Conservation (phyloP, 768 basidiomycete genomes). For the Tricholoma flavovirens region DNA sequence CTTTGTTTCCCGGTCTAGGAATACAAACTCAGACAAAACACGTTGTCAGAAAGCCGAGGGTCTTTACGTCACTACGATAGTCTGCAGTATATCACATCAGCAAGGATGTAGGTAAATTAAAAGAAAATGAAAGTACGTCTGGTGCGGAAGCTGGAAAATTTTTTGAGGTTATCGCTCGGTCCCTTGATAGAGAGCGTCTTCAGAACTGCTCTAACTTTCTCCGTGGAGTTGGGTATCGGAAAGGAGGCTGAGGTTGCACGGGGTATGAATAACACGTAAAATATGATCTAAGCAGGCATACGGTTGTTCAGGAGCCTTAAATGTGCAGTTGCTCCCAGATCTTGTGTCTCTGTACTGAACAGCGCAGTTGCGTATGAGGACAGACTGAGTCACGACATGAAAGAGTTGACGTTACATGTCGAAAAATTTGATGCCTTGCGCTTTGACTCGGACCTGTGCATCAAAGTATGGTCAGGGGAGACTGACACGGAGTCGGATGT, state of each 20-base stretch:
- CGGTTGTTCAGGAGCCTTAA: conserved; percentile 31
- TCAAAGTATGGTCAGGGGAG: conserved; percentile 4
- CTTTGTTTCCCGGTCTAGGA: conserved; percentile 67
- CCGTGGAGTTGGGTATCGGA: conserved; percentile 55
- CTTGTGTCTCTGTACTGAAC: conserved; percentile 68
- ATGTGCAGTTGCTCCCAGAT: conserved; percentile 41
- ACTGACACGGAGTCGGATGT: not conserved
- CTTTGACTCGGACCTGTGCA: conserved; percentile 68
- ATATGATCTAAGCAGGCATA: conserved; percentile 22
- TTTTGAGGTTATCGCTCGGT: conserved; percentile 55
- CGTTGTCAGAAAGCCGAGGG: conserved; percentile 10
- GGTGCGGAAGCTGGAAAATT: conserved; percentile 68
- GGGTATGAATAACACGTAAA: conserved; percentile 15
- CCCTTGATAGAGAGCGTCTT: conserved; percentile 63
- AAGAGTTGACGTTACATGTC: conserved; percentile 58
- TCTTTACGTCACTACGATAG: conserved; percentile 67
- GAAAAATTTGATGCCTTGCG: conserved; percentile 76
- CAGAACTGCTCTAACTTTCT: conserved; percentile 51
- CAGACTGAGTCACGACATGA: conserved; percentile 3
- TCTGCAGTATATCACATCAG: conserved; percentile 32
- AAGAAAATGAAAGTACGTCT: conserved; percentile 46
- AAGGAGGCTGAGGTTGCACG: conserved; percentile 39
- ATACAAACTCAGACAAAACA: conserved; percentile 17
- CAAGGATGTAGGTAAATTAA: conserved; percentile 2
- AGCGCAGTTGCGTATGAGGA: conserved; percentile 10